Base-by-base conservation (phyloP, 345 rosid species). In the Boechera stricta region DNA sequence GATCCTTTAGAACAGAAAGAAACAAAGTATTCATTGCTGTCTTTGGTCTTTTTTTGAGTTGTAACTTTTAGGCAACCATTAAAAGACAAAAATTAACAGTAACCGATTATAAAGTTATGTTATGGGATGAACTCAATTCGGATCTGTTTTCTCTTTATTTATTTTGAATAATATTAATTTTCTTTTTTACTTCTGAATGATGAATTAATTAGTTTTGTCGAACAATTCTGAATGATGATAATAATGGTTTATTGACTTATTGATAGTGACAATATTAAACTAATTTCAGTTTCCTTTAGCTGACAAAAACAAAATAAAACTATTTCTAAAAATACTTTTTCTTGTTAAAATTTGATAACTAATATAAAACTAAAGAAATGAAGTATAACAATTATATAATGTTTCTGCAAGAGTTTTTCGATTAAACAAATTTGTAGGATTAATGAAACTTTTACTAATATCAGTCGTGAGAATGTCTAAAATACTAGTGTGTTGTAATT, bases 81-180 rank as follows among this genome's bases (percentile, higher is more conserved):
- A 21, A 9, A 33, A 16, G 12, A 51, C n/a, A 58, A 36, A 49
- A 33, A 18, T 3, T 5, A 12, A 42, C 47, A n/a, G 47, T 29
- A 62, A 74, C 66, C 1, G 44, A 58, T 51, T 47, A 21, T 21
- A 21, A 21, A 21, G 24, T 51, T 45, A 38, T 39, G 51, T 55
- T 67, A 28, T n/a, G 44, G 12, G 39, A 49, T 67, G 56, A 64
- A 77, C 61, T 77, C 76, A 70, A 71, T 45, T 70, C 59, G 9
- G 41, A 55, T 77, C 44, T 71, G 71, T 45, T 63, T 77, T 71
- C 74, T 77, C 39, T 36, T 60, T 60, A 6, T 15, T 6, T 0
- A 2, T 18, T 10, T 12, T 61, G 24, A 21, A 7, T 12, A 31
- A 29, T 36, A 18, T 5, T 10, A 51, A 6, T n/a, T 39, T n/a